Base-by-base conservation (phyloP, 2,329 filamentous ascomycete species). In the Didymella glomerata region DNA sequence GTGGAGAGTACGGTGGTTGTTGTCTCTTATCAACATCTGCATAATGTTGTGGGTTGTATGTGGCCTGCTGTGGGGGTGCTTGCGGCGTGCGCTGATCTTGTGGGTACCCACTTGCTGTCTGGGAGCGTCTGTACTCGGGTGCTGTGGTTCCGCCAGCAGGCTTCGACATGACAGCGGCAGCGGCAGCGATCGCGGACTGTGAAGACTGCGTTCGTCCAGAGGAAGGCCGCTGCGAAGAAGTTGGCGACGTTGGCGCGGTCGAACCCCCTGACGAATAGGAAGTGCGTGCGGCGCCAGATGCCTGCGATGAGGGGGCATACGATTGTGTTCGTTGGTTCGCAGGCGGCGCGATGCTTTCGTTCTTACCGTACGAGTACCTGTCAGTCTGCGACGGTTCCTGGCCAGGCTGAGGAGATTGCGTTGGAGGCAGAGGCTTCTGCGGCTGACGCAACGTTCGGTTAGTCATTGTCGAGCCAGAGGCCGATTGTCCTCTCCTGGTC, bases 11-110 rank as follows among this genome's bases (percentile, higher is more conserved):
- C 3, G 77, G 80, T 22, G 78, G 79, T 14, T 57, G 53, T 47
- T 57, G 53, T 36, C 52, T 49, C 73, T 82, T 74, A 18, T 60
- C 52, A 32, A 81, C 79, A 49, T 78, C 77, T 59, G 88, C 90
- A 74, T 93, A 95, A 63, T 89, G 89, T 24, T 86, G 87, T 27
- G 91, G 91, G 73, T 95, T 91, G 75, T 95, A 95, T 67, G 86
- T 87, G 40, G 87, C 82, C 58, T 79, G 75, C 22, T 82, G 80
- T 47, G 78, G 79, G 56, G 79, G 81, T 50, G 77, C 72, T 51
- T 79, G 78, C 28, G 74, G 72, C 41, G 74, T 61, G 52, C 77
- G 77, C 52, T 76, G 75, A 48, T 79, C 80, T 63, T 76, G 70
- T n/a, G 74, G 66, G 60, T 78, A 77, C 7, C 71, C 71, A 28